Evolutionary conservation across 208 protist genomes (phyloP), one percentile per base, ranked within the genome.

Genomic region (Angomonas ambiguus): DNA sequence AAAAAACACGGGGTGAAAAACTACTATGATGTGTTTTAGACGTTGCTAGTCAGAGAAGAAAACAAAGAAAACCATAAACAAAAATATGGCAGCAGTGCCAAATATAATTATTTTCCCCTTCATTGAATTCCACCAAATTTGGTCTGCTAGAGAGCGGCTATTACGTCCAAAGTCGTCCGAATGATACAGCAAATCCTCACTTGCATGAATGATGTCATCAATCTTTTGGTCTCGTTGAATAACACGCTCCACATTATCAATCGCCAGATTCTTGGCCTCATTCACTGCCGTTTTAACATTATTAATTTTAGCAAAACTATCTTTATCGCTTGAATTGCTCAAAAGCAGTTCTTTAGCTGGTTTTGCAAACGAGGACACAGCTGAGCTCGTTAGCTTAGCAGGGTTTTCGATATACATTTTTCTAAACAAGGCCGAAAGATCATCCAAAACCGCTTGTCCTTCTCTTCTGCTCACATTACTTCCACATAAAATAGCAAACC

Each of bases 111-210:
- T 30, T 51, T 83, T 84, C 11, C 81, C 83, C 72, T 89, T 88
- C 65, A 93, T 72, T 10, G 81, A 85, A 69, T 83, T 93, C 87
- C 90, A 96, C 87, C 85, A 96, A 55, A 96, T 64, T 66, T 96
- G 90, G 62, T 91, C 84, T 32, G 80, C 74, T 56, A 96, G 65
- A 32, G 91, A 85, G 22, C 85, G 90, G 49, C 85, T 91, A 66
- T 72, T 92, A 48, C 83, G 85, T 63, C 93, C 87, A 62, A 96
- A 96, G 4, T 87, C 87, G 51, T 94, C 83, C 2, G 90, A 85
- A 73, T 96, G 87, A 58, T 85, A 89, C 76, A 93, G 85, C 38
- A 96, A 67, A 45, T 96, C 90, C 35, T 96, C 90, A 0, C 85
- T 93, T 1, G 85, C 82, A 59, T 91, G 83, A 41, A 96, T 80